Percentiles rank a stretch among this genome's conserved stretches.
These are phyloP conservation scores for Botryotinia calthae DNA, from an alignment of 2,329 filamentous ascomycete genomes.

Conservation along the genomic window DNA sequence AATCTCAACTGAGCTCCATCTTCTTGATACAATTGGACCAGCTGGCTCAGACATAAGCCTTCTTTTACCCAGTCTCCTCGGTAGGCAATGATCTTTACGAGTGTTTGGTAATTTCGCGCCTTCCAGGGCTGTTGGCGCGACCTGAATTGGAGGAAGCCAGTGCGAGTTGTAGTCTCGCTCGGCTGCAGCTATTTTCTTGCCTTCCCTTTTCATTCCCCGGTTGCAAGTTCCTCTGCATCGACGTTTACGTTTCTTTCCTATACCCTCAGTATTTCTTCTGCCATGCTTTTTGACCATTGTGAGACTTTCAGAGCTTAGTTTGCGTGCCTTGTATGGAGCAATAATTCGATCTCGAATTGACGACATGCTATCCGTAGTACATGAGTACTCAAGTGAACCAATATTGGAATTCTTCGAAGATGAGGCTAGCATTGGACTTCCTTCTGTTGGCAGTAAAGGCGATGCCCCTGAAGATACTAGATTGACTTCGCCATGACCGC, in stretches of 20 bases:
- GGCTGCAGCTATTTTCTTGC: neutral
- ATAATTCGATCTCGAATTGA: constrained; percentile 15
- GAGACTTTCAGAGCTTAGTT: constrained; percentile 25
- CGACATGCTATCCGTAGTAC: constrained; percentile 24
- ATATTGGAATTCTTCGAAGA: constrained; percentile 22
- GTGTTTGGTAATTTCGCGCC: neutral
- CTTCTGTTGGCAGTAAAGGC: neutral
- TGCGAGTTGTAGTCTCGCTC: constrained; percentile 13
- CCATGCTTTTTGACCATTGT: constrained; percentile 25
- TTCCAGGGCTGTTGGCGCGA: constrained; percentile 25
- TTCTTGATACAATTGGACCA: constrained; percentile 23
- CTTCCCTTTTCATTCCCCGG: neutral
- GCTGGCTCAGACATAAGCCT: constrained; percentile 14
- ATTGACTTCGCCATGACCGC: neutral
- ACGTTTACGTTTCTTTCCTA: neutral
- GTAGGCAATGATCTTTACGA: neutral
- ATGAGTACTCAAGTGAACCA: constrained; percentile 22
- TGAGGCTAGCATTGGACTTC: neutral
- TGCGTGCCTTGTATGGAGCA: constrained; percentile 28
- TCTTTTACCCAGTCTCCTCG: neutral
- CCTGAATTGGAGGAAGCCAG: constrained; percentile 22
- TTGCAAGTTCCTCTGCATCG: constrained; percentile 18
- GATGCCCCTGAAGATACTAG: neutral
- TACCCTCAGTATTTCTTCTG: constrained; percentile 23
- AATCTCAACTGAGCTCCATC: constrained; percentile 35